phyloP scores from a whole-genome alignment of 176 grass and related monocot species.

The Ananas comosus region DNA sequence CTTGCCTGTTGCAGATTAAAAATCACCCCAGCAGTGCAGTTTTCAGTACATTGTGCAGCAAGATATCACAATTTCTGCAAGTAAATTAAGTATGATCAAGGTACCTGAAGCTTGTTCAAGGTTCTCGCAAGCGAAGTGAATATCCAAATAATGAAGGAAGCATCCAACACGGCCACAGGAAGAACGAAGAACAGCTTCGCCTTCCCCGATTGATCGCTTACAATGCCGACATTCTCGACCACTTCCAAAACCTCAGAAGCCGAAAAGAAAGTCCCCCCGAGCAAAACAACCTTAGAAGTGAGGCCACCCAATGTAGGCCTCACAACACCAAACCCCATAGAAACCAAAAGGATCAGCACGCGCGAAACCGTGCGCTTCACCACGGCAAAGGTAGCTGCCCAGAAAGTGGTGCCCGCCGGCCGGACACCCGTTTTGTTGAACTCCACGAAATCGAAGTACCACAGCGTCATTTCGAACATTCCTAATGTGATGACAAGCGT shows the following conservation, averaged over 20 bases:
- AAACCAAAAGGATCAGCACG: conserved; percentile 53
- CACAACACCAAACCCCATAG: conserved; percentile 61
- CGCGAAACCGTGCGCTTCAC: conserved; percentile 37
- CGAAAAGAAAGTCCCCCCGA: conserved; percentile 45
- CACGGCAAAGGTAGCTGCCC: conserved; percentile 51
- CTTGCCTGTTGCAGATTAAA: conserved; percentile 22
- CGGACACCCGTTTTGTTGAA: conserved; percentile 47
- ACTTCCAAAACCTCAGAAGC: conserved; percentile 49
- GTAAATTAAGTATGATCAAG: background rate
- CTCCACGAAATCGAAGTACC: conserved; percentile 68
- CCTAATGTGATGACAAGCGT: conserved; percentile 65
- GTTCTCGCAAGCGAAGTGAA: conserved; percentile 52
- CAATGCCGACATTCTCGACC: conserved; percentile 52
- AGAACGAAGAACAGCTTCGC: conserved; percentile 42
- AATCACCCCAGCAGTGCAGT: background rate
- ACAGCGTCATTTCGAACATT: conserved; percentile 58
- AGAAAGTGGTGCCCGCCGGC: conserved; percentile 54
- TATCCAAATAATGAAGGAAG: conserved; percentile 72
- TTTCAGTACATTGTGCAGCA: background rate
- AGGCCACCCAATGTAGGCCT: conserved; percentile 31
- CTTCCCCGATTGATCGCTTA: conserved; percentile 56
- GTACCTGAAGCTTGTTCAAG: conserved; percentile 52
- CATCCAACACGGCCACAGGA: conserved; percentile 43
- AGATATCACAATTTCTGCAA: background rate
- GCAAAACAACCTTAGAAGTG: conserved; percentile 33